Conservation (phyloP, 2,329 filamentous ascomycete species). For the Aureobasidium sp. region DNA sequence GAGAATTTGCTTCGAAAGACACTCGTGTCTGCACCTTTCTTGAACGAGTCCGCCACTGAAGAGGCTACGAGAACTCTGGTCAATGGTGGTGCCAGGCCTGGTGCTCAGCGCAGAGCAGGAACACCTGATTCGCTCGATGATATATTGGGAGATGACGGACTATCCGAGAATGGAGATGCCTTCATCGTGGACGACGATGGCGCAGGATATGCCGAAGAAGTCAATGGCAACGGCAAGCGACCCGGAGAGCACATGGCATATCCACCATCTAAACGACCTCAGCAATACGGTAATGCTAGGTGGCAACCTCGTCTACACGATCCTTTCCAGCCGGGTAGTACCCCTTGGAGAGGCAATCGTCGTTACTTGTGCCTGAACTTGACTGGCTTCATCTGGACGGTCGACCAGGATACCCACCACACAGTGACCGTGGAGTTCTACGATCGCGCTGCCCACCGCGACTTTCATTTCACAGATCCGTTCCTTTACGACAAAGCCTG, state of each 20-base stretch:
- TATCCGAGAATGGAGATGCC: conserved; percentile 56
- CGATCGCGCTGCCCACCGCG: conserved; percentile 81
- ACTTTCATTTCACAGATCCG: conserved; percentile 96
- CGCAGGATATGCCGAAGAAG: conserved; percentile 69
- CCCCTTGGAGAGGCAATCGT: conserved; percentile 89
- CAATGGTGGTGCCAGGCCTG: conserved; percentile 51
- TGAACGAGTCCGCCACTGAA: conserved; percentile 70
- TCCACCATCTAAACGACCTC: conserved; percentile 45
- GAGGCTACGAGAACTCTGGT: conserved; percentile 50
- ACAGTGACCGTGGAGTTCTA: conserved; percentile 98
- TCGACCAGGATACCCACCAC: conserved; percentile 81
- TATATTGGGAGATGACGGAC: conserved; percentile 60
- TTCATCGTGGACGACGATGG: conserved; percentile 96
- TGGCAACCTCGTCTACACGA: conserved; percentile 67
- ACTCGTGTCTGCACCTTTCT: conserved; percentile 74
- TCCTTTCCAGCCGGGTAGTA: conserved; percentile 87
- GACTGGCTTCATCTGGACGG: conserved; percentile 92
- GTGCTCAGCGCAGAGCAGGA: conserved; percentile 48
- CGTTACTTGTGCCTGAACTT: conserved; percentile 91
- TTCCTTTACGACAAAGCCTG: conserved; percentile 96
- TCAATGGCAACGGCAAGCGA: conserved; percentile 59
- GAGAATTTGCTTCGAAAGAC: conserved; percentile 43
- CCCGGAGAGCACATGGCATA: conserved; percentile 33
- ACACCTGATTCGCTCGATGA: conserved; percentile 74
- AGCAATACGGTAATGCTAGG: conserved; percentile 16